A percentile compares a stretch with the other conserved stretches of the same genome.
These are phyloP conservation scores for Penicillium cataractarum DNA, from an alignment of 495 filamentous ascomycete species.

Conservation along the genomic window DNA sequence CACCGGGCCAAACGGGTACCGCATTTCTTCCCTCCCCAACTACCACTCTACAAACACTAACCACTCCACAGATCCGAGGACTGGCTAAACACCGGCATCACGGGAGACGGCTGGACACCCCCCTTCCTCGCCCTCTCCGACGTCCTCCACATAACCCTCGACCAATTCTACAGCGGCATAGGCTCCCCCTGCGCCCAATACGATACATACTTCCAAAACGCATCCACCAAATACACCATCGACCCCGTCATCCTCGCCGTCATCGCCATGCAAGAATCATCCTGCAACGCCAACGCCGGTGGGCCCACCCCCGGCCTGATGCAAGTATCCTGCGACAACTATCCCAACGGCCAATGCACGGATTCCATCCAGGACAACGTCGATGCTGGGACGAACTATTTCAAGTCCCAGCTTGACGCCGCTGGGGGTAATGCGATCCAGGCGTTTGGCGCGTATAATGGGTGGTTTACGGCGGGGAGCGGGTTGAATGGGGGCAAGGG, in stretches of 20 bases:
- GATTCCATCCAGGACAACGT: conserved; percentile 39
- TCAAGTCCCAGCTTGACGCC: conserved; percentile 24
- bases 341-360: conserved; percentile 37
- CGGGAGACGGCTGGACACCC: conserved; percentile 34
- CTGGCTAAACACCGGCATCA: conserved; percentile 40
- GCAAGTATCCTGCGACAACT: conserved; percentile 42
- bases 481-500: conserved; percentile 29
- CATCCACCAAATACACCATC: conserved; percentile 31
- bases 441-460: conserved; percentile 38
- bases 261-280: conserved; percentile 43
- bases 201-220: conserved; percentile 37
- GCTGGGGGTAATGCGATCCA: conserved; percentile 34
- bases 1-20: conserved; percentile 35
- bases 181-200: conserved; percentile 35
- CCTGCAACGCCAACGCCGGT: conserved; percentile 38
- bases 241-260: conserved; percentile 39
- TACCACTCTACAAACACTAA: not conserved
- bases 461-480: conserved; percentile 34
- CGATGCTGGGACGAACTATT: conserved; percentile 37
- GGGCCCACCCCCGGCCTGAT: conserved; percentile 39
- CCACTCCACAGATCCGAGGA: conserved; percentile 31
- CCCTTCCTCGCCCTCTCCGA: conserved; percentile 34
- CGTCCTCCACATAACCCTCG: conserved; percentile 31
- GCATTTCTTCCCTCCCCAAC: not conserved
- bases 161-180: conserved; percentile 30